Conservation (phyloP, 2,329 filamentous ascomycete species). For the Amylocarpus encephaloides region DNA sequence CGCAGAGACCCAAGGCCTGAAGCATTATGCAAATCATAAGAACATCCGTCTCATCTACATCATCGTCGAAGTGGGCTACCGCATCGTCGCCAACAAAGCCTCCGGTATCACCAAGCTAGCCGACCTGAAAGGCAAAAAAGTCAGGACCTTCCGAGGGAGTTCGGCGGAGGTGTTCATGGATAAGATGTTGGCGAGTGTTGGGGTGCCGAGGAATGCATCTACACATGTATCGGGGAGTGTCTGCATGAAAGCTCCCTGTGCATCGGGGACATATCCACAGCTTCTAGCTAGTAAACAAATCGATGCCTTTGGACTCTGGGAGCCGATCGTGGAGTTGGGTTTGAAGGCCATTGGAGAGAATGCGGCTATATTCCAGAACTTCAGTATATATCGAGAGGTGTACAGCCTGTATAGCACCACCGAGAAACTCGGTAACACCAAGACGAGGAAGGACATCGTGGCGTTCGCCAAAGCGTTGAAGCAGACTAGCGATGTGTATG, state of each 20-base stretch:
- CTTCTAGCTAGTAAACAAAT: conserved; percentile 8
- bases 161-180: conserved; percentile 12
- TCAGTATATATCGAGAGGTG: conserved; percentile 11
- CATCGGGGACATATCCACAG: conserved; percentile 9
- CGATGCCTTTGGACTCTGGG: conserved; percentile 13
- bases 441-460: conserved; percentile 12
- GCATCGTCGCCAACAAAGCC: conserved; percentile 13
- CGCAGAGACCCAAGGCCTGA: conserved; percentile 16
- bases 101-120: conserved; percentile 1
- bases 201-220: conserved; percentile 6
- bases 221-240: conserved; percentile 7
- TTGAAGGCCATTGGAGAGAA: conserved; percentile 4
- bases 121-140: conserved; percentile 16
- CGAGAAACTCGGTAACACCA: conserved; percentile 8
- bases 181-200: conserved; percentile 7
- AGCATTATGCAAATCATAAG: conserved; percentile 12
- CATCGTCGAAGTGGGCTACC: conserved; percentile 11
- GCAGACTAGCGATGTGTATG: conserved; percentile 6
- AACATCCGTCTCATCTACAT: conserved; percentile 15
- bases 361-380: conserved; percentile 9
- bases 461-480: conserved; percentile 11
- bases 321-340: conserved; percentile 5
- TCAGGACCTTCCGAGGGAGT: conserved; percentile 10
- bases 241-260: conserved; percentile 11
- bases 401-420: conserved; percentile 12